Conservation (phyloP, 371 early-diverging fungal species). For the Mucor sp. region DNA sequence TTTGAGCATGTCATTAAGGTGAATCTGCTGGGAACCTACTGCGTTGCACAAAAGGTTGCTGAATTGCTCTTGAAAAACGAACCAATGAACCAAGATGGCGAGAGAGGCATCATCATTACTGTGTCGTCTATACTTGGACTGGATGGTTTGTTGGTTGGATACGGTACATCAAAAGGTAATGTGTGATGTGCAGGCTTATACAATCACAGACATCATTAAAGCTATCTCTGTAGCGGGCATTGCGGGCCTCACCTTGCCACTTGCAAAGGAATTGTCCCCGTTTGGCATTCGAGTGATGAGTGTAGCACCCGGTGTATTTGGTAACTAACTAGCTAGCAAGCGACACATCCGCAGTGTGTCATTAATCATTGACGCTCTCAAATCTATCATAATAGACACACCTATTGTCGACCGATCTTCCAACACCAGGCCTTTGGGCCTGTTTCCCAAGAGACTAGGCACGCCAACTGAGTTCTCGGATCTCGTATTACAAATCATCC, state of each 20-base stretch:
- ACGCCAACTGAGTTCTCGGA: constrained; percentile 56
- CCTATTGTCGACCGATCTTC: constrained; percentile 23
- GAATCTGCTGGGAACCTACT: constrained; percentile 61
- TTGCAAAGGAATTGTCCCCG: constrained; percentile 58
- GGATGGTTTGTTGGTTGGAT: constrained; percentile 53
- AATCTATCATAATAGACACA: constrained; percentile 36
- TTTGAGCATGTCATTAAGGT: constrained; percentile 54
- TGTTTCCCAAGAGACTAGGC: constrained; percentile 56
- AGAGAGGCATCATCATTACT: constrained; percentile 61
- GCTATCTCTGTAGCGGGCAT: constrained; percentile 41
- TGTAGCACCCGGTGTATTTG: constrained; percentile 65
- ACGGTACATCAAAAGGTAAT: constrained; percentile 61
- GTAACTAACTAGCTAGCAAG: constrained; percentile 32
- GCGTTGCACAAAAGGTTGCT: constrained; percentile 60
- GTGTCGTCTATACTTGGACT: constrained; percentile 57
- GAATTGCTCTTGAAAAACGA: constrained; percentile 44
- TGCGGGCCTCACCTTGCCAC: constrained; percentile 60
- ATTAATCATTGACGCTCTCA: not conserved
- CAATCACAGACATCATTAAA: not conserved
- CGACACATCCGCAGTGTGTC: not conserved
- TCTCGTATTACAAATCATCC: constrained; percentile 51
- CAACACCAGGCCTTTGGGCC: constrained; percentile 2
- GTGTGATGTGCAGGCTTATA: not conserved
- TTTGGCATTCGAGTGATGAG: constrained; percentile 60
- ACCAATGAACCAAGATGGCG: constrained; percentile 47